Conservation (phyloP, 2,329 filamentous ascomycete species). For the Fusarium sp. region DNA sequence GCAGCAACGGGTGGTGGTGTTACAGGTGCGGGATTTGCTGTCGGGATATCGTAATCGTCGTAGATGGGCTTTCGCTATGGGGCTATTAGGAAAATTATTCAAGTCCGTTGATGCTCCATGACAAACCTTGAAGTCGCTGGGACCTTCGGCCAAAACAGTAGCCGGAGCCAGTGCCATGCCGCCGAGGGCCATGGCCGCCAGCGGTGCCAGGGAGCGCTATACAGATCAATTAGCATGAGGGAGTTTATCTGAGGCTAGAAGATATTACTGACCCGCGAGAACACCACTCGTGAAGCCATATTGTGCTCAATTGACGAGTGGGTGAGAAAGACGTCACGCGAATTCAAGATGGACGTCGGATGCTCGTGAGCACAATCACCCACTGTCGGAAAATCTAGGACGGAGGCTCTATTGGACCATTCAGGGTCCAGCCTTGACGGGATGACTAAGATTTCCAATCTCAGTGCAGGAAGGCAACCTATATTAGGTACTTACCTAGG, state of each 20-base stretch:
- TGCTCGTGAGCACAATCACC: conserved; percentile 33
- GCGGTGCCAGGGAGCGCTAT: conserved; percentile 63
- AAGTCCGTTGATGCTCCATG: neutral
- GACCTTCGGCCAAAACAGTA: conserved; percentile 62
- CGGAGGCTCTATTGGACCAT: conserved; percentile 41
- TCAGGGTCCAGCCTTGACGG: conserved; percentile 6
- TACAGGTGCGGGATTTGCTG: conserved; percentile 46
- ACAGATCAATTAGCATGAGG: conserved; percentile 44
- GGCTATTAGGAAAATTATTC: conserved; percentile 4
- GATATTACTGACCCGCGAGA: conserved; percentile 60
- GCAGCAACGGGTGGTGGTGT: conserved; percentile 43
- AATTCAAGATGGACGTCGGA: conserved; percentile 38
- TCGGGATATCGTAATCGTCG: conserved; percentile 69
- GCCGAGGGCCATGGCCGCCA: conserved; percentile 62
- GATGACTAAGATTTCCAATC: conserved; percentile 30
- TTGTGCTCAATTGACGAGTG: conserved; percentile 58
- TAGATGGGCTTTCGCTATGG: conserved; percentile 77
- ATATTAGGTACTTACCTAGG: neutral
- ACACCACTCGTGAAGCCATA: conserved; percentile 69
- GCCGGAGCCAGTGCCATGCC: conserved; percentile 59
- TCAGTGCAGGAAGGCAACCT: conserved; percentile 8
- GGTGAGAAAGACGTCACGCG: conserved; percentile 40
- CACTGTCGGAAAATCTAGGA: conserved; percentile 43
- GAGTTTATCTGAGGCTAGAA: conserved; percentile 12
- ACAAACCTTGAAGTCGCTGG: conserved; percentile 49